Evolutionary conservation across 192 early-diverging fungal species (phyloP), one percentile per base, ranked within the genome.

Genomic region (Coemansia sp.): DNA sequence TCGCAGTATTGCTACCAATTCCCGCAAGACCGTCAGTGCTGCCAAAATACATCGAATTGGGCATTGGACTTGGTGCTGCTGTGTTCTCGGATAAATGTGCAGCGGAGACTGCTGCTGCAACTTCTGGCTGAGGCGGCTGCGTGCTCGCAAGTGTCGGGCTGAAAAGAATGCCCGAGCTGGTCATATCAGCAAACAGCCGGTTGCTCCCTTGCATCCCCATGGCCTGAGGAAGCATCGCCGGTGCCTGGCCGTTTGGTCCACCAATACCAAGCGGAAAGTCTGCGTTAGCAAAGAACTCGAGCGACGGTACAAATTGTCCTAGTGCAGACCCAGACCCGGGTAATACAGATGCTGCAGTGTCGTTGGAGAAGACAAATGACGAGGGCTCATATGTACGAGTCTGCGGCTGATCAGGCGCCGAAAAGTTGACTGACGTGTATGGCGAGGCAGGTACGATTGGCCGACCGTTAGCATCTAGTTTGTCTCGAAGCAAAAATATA

Each of bases 201-300:
- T 54, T 4, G 15, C 15, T 43, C 41, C 21, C 27, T 24, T 59
- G 45, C 4, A 48, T 45, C 4, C 41, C 19, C 60, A 70, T 50
- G 15, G 63, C 67, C 10, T 58, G 63, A 3, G 76, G 65, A 35
- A 69, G 43, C 12, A 60, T 52, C n/a, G 64, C 35, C 53, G 77
- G 65, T 19, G 72, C 68, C 62, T 74, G 71, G 1, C 77, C 77
- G 27, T 80, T 80, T 10, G 72, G 77, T 0, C 72, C 72, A 5
- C 77, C 77, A 27, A 80, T 70, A 9, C 77, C 77, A 22, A 80
- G 54, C 11, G 77, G 77, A 21, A 71, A 80, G 37, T 74, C 77
- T 9, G 77, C 68, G 35, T 80, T 80, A 22, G 77, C 77, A 65
- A 80, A 80, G 45, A 80, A 74, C 55, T 80, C 77, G 9, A 80